Evolutionary conservation across 2,329 filamentous ascomycete species (phyloP), one percentile per base, ranked within the genome.

Genomic region (Ophiocordyceps camponoti-saundersi): DNA sequence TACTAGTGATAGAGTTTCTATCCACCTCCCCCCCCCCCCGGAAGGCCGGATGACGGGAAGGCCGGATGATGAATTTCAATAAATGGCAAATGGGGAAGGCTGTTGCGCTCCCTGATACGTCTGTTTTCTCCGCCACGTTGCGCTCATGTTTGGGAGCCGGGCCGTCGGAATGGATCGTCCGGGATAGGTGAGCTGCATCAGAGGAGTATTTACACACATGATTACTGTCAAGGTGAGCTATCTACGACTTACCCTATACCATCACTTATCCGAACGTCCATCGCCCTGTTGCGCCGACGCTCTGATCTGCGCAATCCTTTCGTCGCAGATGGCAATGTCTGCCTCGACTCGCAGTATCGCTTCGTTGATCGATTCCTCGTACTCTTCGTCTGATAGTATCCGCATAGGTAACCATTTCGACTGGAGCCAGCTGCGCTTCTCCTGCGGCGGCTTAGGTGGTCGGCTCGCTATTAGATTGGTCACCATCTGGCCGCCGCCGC

Each of bases 261-360:
- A 3, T 20, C 36, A 29, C 29, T 44, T 29, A 26, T 26, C 21
- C 34, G 16, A 22, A 8, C 11, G 16, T 11, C 12, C 18, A 12
- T 41, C 15, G 41, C 21, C 30, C 21, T 20, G n/a, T 11, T 30
- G 26, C 23, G 42, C 47, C 3, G 32, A 32, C 3, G 49, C 48
- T 47, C 54, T 51, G 20, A 69, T 46, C 42, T 63, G 60, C 1
- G 58, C 72, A 53, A 92, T 85, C 56, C 77, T 79, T 47, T 90
- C 85, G 55, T 92, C 84, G 34, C 90, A 69, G 6, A 92, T 61
- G 0, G 84, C 79, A 60, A 92, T 87, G 50, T 90, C 82, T 1
- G 77, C 82, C 52, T 92, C 81, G 3, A 90, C 65, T 51, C 69
- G 72, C 23, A 90, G 59, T 40, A 87, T 64, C 62, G 81, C 86